A percentile compares a stretch with the other conserved stretches of the same genome.
Conservation (phyloP, 2,329 filamentous ascomycete genomes). For the Malbranchea cinnamomea region DNA sequence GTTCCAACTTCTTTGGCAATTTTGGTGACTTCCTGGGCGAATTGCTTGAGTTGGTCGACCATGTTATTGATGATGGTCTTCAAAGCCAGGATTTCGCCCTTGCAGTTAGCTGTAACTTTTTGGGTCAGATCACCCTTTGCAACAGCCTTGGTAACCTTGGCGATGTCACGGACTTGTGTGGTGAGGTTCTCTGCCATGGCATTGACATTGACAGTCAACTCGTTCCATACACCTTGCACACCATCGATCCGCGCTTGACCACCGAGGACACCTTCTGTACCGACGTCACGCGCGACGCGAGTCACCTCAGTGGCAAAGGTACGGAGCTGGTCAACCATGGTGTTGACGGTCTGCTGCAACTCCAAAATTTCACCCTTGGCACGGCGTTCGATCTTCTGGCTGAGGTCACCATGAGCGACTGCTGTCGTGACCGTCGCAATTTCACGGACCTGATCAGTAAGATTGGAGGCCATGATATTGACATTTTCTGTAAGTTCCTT, state of each 20-base stretch:
- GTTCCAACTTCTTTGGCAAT: conserved; percentile 94
- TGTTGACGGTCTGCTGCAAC: conserved; percentile 74
- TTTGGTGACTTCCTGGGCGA: conserved; percentile 91
- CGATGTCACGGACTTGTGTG: conserved; percentile 88
- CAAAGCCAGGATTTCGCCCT: conserved; percentile 82
- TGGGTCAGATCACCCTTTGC: conserved; percentile 82
- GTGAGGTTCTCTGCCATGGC: conserved; percentile 80
- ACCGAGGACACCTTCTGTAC: conserved; percentile 68
- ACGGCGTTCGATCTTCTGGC: conserved; percentile 69
- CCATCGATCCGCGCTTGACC: conserved; percentile 72
- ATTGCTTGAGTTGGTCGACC: conserved; percentile 95
- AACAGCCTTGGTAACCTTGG: conserved; percentile 55
- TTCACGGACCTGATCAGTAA: conserved; percentile 72
- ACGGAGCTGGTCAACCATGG: conserved; percentile 73
- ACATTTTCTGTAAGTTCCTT: conserved; percentile 89
- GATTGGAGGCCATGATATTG: conserved; percentile 71
- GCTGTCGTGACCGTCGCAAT: conserved; percentile 74
- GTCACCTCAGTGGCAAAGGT: conserved; percentile 77
- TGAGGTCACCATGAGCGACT: conserved; percentile 68
- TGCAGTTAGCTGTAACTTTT: conserved; percentile 86
- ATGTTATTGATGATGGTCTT: conserved; percentile 99
- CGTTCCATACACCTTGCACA: conserved; percentile 80
- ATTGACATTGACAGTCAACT: conserved; percentile 72
- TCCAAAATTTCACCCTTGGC: conserved; percentile 71
- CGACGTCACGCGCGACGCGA: conserved; percentile 67